A percentile compares a stretch with the other conserved stretches of the same genome.
These are phyloP conservation scores for Moesziomyces antarcticus DNA, from an alignment of 1,284 basidiomycete genomes.

Conservation along the genomic window DNA sequence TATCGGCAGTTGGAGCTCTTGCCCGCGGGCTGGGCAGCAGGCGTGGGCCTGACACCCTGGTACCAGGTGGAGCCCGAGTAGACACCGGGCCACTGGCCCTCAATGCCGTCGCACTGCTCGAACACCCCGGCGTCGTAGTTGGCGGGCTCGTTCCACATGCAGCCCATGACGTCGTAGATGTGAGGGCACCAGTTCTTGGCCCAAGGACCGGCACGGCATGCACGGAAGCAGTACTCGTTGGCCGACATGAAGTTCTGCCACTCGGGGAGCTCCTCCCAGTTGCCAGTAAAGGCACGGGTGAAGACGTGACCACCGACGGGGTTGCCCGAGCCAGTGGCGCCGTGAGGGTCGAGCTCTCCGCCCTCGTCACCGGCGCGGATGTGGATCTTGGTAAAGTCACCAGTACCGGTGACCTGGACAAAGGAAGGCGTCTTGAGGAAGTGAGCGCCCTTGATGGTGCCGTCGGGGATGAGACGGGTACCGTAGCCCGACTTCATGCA, in stretches of 20 bases:
- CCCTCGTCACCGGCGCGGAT: constrained; percentile 63
- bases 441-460: constrained; percentile 78
- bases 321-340: constrained; percentile 60
- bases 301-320: constrained; percentile 59
- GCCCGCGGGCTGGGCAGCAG: constrained; percentile 46
- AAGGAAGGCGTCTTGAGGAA: constrained; percentile 77
- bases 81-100: constrained; percentile 61
- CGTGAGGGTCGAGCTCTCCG: constrained; percentile 68
- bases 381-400: constrained; percentile 68
- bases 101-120: constrained; percentile 60
- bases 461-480: constrained; percentile 80
- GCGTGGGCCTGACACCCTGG: constrained; percentile 55
- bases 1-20: constrained; percentile 53
- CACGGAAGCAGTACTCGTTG: constrained; percentile 65
- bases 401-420: constrained; percentile 76
- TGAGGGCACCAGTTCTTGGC: constrained; percentile 63
- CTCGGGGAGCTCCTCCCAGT: constrained; percentile 63
- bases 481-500: constrained; percentile 72
- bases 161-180: constrained; percentile 64
- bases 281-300: constrained; percentile 53
- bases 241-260: constrained; percentile 65
- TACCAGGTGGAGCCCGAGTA: constrained; percentile 60
- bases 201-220: constrained; percentile 55
- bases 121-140: constrained; percentile 56
- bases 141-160: constrained; percentile 62